Conservation (phyloP, 495 filamentous ascomycete species). For the Penicillium coffeae region DNA sequence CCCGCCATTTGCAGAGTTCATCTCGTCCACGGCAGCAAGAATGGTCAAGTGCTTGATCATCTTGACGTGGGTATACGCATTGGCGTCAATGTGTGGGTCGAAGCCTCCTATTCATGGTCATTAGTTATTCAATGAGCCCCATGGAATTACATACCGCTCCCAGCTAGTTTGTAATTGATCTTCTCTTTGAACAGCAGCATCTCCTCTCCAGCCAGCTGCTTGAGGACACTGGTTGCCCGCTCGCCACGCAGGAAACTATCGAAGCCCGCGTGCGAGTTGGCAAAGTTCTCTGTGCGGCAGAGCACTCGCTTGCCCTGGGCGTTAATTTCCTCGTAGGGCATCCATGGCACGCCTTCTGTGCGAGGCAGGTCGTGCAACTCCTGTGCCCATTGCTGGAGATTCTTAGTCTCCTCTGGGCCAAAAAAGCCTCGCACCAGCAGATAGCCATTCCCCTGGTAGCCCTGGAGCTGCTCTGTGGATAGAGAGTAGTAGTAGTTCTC, state of each 20-base stretch:
- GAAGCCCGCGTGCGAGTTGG: conserved; percentile 39
- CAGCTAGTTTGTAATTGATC: conserved; percentile 44
- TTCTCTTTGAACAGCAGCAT: conserved; percentile 51
- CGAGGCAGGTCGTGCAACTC: conserved; percentile 40
- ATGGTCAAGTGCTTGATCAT: conserved; percentile 46
- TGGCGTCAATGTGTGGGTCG: conserved; percentile 43
- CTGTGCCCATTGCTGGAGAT: conserved; percentile 40
- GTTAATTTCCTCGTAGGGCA: conserved; percentile 49
- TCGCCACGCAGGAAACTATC: conserved; percentile 36
- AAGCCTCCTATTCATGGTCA: conserved; percentile 28
- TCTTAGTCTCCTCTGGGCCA: conserved; percentile 15
- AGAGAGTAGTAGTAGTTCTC: conserved; percentile 23
- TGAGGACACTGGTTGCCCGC: conserved; percentile 29
- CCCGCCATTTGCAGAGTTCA: conserved; percentile 38
- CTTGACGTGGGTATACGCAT: conserved; percentile 46
- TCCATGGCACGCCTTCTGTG: conserved; percentile 35
- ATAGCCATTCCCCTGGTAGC: conserved; percentile 39
- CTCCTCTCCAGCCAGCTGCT: conserved; percentile 38
- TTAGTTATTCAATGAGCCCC: neutral
- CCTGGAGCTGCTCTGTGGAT: conserved; percentile 27
- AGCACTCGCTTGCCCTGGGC: conserved; percentile 35
- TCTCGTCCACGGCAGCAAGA: conserved; percentile 38
- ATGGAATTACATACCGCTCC: conserved; percentile 25
- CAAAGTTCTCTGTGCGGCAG: conserved; percentile 47
- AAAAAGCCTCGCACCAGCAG: conserved; percentile 35